Base-by-base conservation (phyloP, 225 moss, liverwort and hornwort species). In the Climacium dendroides region DNA sequence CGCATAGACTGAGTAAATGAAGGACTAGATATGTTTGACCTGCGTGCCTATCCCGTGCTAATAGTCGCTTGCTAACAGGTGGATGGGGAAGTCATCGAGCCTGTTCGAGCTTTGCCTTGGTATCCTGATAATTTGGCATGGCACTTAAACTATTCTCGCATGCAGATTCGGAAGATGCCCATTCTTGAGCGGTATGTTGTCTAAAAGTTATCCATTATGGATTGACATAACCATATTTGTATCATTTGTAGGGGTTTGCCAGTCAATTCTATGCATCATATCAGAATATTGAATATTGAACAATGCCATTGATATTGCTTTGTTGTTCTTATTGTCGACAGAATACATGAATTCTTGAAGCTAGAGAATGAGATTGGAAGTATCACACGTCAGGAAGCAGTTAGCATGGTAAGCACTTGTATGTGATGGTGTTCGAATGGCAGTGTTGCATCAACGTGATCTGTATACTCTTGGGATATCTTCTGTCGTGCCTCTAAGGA, bases 311-410 rank as follows among this genome's bases (percentile, higher is more conserved):
- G 24, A 84, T 52, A 34, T 86, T 88, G 80, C 76, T 55, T 58
- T 62, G n/a, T 47, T n/a, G 35, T 85, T 71, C 58, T 41, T 37
- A 18, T 82, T 90, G 65, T 87, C 29, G 59, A 85, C 95, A 97
- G 97, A 87, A 97, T 96, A 93, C 97, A 97, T 87, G 95, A 96
- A 86, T 97, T 95, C 78, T 85, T 97, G 90, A 97, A 97, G 92
- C 92, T 95, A 83, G 97, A 97, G 92, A 97, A 97, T 90, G 97
- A 97, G 91, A 95, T 96, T 78, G 96, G 97, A 92, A 97, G 97
- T 89, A 96, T 97, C 78, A 97, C 97, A 14, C 94, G 97, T 85
- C 97, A 97, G 90, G 97, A 97, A 90, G 97, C 95, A 79, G 96
- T 97, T 34, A 97, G 97, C 89, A 97, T 97, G 97, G 97, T 97